Conservation (phyloP, 2,329 filamentous ascomycete genomes). For the Hymenoscyphus repandus region DNA sequence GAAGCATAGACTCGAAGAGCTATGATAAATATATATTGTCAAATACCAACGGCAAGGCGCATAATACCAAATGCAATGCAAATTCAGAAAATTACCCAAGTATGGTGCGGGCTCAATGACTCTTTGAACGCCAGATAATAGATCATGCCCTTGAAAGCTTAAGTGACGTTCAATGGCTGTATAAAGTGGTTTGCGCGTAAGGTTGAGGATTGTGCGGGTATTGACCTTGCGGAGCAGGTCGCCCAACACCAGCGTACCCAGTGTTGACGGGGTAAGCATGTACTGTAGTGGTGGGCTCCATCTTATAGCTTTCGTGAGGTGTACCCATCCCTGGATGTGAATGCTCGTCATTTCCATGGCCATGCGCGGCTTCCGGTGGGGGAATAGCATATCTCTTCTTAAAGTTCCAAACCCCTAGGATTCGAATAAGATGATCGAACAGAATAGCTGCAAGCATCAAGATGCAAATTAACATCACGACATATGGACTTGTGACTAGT, state of each 20-base stretch:
- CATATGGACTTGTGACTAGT: slow-evolving; percentile 3
- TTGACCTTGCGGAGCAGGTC: background rate
- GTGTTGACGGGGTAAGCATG: background rate
- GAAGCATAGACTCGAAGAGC: no score
- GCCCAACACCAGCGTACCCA: background rate
- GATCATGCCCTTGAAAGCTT: background rate
- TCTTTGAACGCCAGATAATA: background rate
- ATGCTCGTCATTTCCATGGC: background rate
- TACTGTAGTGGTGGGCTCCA: background rate
- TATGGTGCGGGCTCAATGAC: background rate
- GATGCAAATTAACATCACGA: slow-evolving; percentile 4
- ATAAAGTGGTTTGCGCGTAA: background rate
- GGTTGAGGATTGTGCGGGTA: background rate
- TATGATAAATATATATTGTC: no score
- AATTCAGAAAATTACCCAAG: background rate
- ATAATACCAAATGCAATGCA: no score
- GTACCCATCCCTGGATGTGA: background rate
- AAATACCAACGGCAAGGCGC: no score
- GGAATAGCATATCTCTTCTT: slow-evolving; percentile 5
- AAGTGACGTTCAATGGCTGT: background rate
- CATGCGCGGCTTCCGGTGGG: background rate
- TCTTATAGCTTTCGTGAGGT: background rate
- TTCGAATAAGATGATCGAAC: slow-evolving; percentile 3
- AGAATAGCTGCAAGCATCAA: background rate
- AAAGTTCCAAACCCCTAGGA: slow-evolving; percentile 3